Percentiles rank a stretch among this genome's conserved stretches.
Evolutionary conservation across 2,329 filamentous ascomycete genomes (phyloP).

Genomic region (Microsporum ferrugineum): DNA sequence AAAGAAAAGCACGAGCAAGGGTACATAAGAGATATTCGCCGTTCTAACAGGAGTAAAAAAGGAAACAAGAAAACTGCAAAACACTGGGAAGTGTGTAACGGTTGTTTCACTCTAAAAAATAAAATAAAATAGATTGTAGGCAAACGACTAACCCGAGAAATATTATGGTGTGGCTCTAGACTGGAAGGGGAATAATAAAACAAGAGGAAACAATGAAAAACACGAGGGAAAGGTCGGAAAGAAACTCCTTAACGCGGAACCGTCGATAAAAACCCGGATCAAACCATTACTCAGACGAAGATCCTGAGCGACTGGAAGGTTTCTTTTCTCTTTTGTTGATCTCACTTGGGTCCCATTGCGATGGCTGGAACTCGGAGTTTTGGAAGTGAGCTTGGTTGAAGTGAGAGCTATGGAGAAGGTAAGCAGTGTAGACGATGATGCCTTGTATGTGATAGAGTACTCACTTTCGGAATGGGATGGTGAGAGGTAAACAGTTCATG

Average conservation of each 20-base stretch:
- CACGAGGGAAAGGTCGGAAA: not conserved
- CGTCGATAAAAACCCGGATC: not conserved
- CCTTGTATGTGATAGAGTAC: conserved; percentile 7
- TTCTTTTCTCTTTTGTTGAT: conserved; percentile 18
- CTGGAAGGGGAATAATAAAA: not conserved
- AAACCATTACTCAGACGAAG: not conserved
- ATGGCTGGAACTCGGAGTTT: conserved; percentile 36
- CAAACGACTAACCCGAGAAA: not conserved
- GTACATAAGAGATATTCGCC: not conserved
- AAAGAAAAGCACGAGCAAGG: not conserved
- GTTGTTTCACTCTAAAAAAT: not conserved
- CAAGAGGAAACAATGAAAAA: not conserved
- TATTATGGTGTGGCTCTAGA: not conserved
- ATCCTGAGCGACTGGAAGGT: not conserved
- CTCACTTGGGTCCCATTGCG: conserved; percentile 35
- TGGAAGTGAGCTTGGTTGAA: conserved; percentile 38
- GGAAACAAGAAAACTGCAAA: not conserved
- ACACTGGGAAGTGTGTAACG: not conserved
- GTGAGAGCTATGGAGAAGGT: conserved; percentile 25
- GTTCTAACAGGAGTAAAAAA: not conserved
- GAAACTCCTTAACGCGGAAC: not conserved
- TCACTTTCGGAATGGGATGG: conserved; percentile 33
- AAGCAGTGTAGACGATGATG: not conserved
- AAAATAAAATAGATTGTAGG: not conserved
- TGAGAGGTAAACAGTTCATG: conserved; percentile 31